Evolutionary conservation across 345 rosid genomes (phyloP), one percentile per base, ranked within the genome.

Genomic region (Dimocarpus longan): DNA sequence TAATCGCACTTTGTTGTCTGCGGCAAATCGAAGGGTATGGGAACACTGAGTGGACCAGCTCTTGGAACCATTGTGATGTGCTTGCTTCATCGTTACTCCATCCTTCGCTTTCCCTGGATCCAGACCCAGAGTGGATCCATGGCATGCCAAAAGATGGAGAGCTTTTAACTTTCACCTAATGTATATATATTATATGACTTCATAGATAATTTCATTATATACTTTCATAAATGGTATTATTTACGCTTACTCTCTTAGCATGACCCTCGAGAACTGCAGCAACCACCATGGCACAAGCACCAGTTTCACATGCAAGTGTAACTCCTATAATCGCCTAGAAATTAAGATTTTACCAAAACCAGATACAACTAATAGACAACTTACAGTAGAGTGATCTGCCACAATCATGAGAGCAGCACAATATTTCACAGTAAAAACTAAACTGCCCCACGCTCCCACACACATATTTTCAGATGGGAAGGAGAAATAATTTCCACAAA

Each of bases 381-480:
- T 15, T 26, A 50, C 5, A n/a, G 10, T 22, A 65, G 4, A 9
- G 28, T 26, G 13, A 69, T 42, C 3, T 39, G 32, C 32, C 12
- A n/a, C n/a, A 52, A 42, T 46, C 21, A 67, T 26, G 39, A 10
- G 46, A 3, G 70, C 60, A 59, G 26, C 24, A 39, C 3, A 40
- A n/a, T n/a, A 3, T 57, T 60, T 11, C 11, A 28, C 59, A 59
- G 73, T 26, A 74, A 68, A 7, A 76, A 73, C 88, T 80, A 73
- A 93, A 97, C 98, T 82, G 98, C 98, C 28, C 99, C 98, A 6
- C 98, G 98, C 87, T 97, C 98, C 99, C 99, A 94, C n/a, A 94
- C 98, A 63, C 93, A 93, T 97, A 97, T 94, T 87, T 94, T 97
- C 76, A 94, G 86, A 81, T 90, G 98, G 37, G 95, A 87, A 81